phyloP scores from a whole-genome alignment of 768 basidiomycete species.

The Cyclocybe cylindracea region DNA sequence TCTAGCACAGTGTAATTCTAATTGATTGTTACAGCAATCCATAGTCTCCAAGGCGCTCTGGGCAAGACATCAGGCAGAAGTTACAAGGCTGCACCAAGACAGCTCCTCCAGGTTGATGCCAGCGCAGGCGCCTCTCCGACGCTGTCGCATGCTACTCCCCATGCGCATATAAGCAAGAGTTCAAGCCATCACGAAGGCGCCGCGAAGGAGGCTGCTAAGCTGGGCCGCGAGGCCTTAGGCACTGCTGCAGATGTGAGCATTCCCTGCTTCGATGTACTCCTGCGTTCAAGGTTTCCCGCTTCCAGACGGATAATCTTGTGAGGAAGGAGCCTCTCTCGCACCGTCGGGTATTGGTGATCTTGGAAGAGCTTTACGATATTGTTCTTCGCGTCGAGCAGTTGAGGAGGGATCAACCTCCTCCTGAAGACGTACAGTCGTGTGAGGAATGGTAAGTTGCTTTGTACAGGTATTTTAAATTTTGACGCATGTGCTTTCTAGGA shows the following conservation, averaged over 20 bases:
- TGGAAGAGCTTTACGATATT: conserved; percentile 86
- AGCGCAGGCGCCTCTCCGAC: conserved; percentile 43
- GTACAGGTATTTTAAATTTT: neutral
- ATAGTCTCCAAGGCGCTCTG: conserved; percentile 88
- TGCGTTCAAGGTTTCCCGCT: neutral
- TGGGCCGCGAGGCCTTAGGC: conserved; percentile 73
- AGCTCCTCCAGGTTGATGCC: conserved; percentile 87
- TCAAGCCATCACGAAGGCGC: conserved; percentile 52
- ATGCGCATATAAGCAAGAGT: conserved; percentile 57
- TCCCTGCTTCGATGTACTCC: neutral
- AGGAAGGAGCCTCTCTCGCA: conserved; percentile 75
- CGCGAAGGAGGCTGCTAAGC: conserved; percentile 72
- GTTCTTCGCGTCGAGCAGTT: conserved; percentile 86
- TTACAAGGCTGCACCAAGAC: conserved; percentile 95
- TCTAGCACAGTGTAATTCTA: neutral
- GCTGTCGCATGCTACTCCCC: conserved; percentile 44
- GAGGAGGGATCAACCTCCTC: conserved; percentile 71
- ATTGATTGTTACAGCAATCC: conserved; percentile 46
- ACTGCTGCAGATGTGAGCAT: conserved; percentile 52
- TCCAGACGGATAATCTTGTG: conserved; percentile 62
- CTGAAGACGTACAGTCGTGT: conserved; percentile 52
- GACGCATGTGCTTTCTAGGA: conserved; percentile 39
- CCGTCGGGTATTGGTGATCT: conserved; percentile 72
- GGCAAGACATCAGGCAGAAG: conserved; percentile 94
- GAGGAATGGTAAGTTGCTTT: conserved; percentile 44